Conservation (phyloP, 768 basidiomycete genomes). For the Leucocoprinus leucothites region DNA sequence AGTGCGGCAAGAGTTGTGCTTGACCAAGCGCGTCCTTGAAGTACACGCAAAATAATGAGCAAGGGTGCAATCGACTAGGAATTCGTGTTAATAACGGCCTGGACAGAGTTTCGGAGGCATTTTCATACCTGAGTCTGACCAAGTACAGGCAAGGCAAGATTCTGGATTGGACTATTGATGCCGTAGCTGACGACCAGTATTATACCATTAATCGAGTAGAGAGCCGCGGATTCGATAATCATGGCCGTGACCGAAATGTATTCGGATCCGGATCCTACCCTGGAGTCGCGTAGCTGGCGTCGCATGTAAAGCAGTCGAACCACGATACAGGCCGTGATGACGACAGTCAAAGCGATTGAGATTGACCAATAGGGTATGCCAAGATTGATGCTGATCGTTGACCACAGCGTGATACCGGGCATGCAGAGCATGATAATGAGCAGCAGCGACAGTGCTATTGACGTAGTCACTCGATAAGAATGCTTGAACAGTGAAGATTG, state of each 20-base stretch:
- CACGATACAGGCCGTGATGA: slow-evolving; percentile 33
- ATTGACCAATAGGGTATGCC: slow-evolving; percentile 33
- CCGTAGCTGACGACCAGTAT: slow-evolving; percentile 32
- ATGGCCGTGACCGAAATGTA: slow-evolving; percentile 33
- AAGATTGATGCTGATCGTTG: slow-evolving; percentile 21
- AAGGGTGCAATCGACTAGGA: not conserved
- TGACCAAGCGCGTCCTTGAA: not conserved
- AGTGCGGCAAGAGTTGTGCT: not conserved
- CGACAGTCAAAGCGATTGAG: slow-evolving; percentile 33
- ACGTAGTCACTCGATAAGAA: no score
- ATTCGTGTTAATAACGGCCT: not conserved
- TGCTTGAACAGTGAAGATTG: not conserved
- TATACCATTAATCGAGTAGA: slow-evolving; percentile 29
- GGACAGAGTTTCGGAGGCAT: not conserved
- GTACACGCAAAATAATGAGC: not conserved
- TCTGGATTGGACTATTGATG: slow-evolving; percentile 22
- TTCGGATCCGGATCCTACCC: slow-evolving; percentile 22
- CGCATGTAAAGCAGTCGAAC: slow-evolving; percentile 28
- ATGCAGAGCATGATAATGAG: slow-evolving; percentile 11
- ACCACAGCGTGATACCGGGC: slow-evolving; percentile 15
- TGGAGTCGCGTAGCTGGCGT: slow-evolving; percentile 14
- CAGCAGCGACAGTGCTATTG: slow-evolving; percentile 8
- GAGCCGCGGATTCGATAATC: slow-evolving; percentile 34
- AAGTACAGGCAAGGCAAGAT: slow-evolving; percentile 24
- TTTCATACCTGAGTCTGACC: slow-evolving; percentile 19